Conservation (phyloP, 108 stramenopile genomes). For the Cylindrotheca closterium region DNA sequence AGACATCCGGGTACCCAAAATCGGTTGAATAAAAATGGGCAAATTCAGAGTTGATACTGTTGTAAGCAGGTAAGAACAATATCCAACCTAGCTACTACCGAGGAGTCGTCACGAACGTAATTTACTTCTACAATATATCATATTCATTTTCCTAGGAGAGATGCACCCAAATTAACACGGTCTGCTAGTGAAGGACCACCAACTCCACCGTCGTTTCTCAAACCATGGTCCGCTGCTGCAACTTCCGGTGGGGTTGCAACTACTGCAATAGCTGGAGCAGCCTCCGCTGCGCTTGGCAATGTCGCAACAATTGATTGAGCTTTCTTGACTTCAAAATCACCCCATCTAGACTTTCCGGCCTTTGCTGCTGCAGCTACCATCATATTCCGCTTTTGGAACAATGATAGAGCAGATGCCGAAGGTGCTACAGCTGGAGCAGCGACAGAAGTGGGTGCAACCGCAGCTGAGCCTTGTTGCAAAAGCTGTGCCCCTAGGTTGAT, state of each 20-base stretch:
- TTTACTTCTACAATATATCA: too few species aligned
- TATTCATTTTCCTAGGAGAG: conserved; percentile 1
- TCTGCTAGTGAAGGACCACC: conserved; percentile 52
- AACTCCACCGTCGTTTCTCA: conserved; percentile 57
- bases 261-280: neutral
- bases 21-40: too few species aligned
- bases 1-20: neutral
- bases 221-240: conserved; percentile 51
- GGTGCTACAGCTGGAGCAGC: neutral
- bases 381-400: conserved; percentile 40
- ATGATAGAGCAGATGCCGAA: neutral
- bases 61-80: too few species aligned
- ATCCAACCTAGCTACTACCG: too few species aligned
- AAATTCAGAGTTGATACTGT: too few species aligned
- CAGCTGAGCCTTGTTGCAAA: conserved; percentile 1
- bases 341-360: conserved; percentile 74
- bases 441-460: conserved; percentile 2
- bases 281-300: neutral
- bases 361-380: conserved; percentile 39
- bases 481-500: conserved; percentile 42
- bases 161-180: conserved; percentile 40
- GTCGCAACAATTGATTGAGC: conserved; percentile 7
- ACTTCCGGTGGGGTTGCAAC: conserved; percentile 35
- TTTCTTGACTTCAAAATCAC: conserved; percentile 42
- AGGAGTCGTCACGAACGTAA: too few species aligned